Evolutionary conservation across 208 protist species (phyloP).

Genomic region (Crithidia mellificae): DNA sequence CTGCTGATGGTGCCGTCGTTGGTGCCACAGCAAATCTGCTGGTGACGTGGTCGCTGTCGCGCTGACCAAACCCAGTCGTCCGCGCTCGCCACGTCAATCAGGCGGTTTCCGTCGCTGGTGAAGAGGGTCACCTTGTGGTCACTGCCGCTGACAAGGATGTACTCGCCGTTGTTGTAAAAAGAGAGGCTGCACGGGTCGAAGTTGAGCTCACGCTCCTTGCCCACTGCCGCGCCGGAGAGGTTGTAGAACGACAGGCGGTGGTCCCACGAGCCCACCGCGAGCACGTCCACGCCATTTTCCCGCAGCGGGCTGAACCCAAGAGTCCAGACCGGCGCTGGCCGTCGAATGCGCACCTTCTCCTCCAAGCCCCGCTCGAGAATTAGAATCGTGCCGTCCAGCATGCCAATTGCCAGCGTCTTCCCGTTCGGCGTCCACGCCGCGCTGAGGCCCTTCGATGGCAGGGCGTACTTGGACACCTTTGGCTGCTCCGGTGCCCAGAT

Average conservation of each 20-base stretch:
- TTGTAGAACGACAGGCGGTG: slow-evolving; percentile 96
- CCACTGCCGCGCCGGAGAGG: slow-evolving; percentile 70
- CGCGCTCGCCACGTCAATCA: slow-evolving; percentile 70
- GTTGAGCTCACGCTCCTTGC: slow-evolving; percentile 78
- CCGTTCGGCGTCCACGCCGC: slow-evolving; percentile 94
- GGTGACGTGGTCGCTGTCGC: slow-evolving; percentile 75
- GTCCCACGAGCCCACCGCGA: slow-evolving; percentile 96
- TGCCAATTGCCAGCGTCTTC: slow-evolving; percentile 91
- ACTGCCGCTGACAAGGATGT: slow-evolving; percentile 93
- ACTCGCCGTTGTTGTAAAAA: slow-evolving; percentile 92
- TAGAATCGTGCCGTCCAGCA: slow-evolving; percentile 85
- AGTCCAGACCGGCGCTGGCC: slow-evolving; percentile 93
- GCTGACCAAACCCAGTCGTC: slow-evolving; percentile 90
- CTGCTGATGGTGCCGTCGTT: slow-evolving; percentile 90
- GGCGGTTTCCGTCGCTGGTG: slow-evolving; percentile 85
- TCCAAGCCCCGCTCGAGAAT: slow-evolving; percentile 43
- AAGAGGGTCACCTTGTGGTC: slow-evolving; percentile 91
- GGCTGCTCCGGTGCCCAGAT: slow-evolving; percentile 94
- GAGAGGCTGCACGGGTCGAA: slow-evolving; percentile 94
- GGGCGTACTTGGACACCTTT: slow-evolving; percentile 87
- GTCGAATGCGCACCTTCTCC: slow-evolving; percentile 63
- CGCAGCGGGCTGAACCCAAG: slow-evolving; percentile 92
- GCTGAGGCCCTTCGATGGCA: slow-evolving; percentile 90
- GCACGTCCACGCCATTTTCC: slow-evolving; percentile 88
- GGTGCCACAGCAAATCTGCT: slow-evolving; percentile 84